Conservation (phyloP, 306 rosid genomes). For the Nissolia schottii region DNA sequence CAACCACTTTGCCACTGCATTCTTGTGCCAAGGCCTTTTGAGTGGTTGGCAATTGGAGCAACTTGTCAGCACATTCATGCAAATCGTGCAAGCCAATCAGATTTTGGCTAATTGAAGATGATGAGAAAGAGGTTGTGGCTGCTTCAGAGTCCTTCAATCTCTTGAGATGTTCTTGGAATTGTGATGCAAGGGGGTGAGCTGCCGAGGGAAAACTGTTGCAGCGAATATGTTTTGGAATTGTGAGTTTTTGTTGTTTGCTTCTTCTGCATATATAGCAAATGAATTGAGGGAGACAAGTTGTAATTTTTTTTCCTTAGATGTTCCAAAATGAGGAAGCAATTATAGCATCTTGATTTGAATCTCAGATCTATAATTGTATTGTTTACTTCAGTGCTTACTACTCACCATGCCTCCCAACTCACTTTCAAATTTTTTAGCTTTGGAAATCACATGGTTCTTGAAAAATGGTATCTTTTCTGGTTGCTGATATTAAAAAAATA, state of each 20-base stretch:
- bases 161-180: neutral
- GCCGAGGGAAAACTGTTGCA: conserved; percentile 8
- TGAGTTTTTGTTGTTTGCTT: conserved; percentile 1
- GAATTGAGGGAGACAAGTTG: neutral
- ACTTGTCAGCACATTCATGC: neutral
- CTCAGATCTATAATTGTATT: neutral
- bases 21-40: conserved; percentile 12
- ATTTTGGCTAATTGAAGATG: conserved; percentile 3
- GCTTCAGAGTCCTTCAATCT: conserved; percentile 17
- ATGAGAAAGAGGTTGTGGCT: neutral
- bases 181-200: neutral
- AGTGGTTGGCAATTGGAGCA: neutral
- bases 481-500: conserved; percentile 11
- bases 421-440: neutral
- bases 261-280: neutral
- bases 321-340: neutral
- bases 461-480: conserved; percentile 10
- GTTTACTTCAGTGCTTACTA: conserved; percentile 26
- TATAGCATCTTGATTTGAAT: neutral
- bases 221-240: conserved; percentile 6
- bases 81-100: conserved; percentile 1
- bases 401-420: conserved; percentile 24
- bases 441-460: conserved; percentile 20
- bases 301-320: conserved; percentile 13
- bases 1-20: neutral